Evolutionary conservation across 495 filamentous ascomycete genomes (phyloP).

Genomic region (Hypoxylon crocopeplum): DNA sequence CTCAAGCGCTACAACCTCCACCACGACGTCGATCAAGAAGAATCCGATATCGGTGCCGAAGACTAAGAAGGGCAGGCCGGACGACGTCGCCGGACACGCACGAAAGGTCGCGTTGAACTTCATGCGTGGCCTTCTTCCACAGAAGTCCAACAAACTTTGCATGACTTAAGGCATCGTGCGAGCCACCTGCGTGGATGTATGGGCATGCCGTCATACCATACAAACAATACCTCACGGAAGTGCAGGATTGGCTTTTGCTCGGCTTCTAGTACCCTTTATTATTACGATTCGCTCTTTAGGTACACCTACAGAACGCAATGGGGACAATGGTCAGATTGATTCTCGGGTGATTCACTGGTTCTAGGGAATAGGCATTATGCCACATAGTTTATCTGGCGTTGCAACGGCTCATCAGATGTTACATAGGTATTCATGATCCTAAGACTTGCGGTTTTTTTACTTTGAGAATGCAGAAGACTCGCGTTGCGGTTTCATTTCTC

Average conservation of each 20-base stretch:
- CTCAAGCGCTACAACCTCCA: conserved; percentile 37
- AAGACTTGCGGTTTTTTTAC: conserved; percentile 11
- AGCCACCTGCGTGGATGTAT: conserved; percentile 22
- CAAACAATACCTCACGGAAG: conserved; percentile 8
- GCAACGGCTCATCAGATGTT: conserved; percentile 28
- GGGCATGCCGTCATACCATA: conserved; percentile 26
- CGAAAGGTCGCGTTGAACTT: conserved; percentile 52
- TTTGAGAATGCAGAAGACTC: conserved; percentile 37
- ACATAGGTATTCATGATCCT: conserved; percentile 25
- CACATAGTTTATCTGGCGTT: conserved; percentile 29
- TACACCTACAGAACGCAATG: conserved; percentile 28
- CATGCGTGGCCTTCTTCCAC: conserved; percentile 47
- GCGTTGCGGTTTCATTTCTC: conserved; percentile 26
- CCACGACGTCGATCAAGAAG: conserved; percentile 39
- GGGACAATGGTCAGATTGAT: conserved; percentile 31
- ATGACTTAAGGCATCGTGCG: conserved; percentile 34
- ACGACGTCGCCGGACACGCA: conserved; percentile 45
- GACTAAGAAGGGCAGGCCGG: conserved; percentile 38
- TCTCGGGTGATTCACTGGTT: conserved; percentile 29
- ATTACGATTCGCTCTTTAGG: conserved; percentile 36
- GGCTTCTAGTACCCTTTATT: conserved; percentile 17
- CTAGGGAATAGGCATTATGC: conserved; percentile 46
- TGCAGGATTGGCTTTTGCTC: conserved; percentile 20
- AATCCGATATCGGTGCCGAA: conserved; percentile 38
- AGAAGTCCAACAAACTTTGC: conserved; percentile 43